Evolutionary conservation across 2,329 filamentous ascomycete species (phyloP).

Genomic region (Apiospora malaysiana): DNA sequence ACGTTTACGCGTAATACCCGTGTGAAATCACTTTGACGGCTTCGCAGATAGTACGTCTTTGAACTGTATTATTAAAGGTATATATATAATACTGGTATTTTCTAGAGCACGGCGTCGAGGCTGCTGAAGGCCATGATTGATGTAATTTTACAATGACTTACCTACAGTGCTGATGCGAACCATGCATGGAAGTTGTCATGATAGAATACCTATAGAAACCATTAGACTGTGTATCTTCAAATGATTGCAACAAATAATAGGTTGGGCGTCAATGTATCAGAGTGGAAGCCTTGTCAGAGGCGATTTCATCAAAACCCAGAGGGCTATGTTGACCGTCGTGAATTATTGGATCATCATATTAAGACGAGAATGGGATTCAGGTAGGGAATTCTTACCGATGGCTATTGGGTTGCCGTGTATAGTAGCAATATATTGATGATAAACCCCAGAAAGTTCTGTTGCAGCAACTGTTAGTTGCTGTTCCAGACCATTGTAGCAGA

Average conservation of each 20-base stretch:
- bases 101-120: neutral
- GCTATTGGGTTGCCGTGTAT: neutral
- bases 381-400: constrained; percentile 29
- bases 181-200: neutral
- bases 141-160: neutral
- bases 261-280: constrained; percentile 13
- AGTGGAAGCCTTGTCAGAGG: constrained; percentile 75
- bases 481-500: constrained; percentile 23
- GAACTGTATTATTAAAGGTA: neutral
- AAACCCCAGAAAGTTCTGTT: neutral
- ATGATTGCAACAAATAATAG: neutral
- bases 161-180: neutral
- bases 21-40: neutral
- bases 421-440: neutral
- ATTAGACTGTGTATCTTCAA: constrained; percentile 5
- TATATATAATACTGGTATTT: neutral
- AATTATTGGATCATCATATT: constrained; percentile 75
- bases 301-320: constrained; percentile 77
- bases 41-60: neutral
- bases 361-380: constrained; percentile 26
- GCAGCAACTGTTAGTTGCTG: constrained; percentile 37
- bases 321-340: constrained; percentile 90
- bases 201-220: neutral
- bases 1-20: neutral
- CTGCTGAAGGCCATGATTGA: neutral